Evolutionary conservation across 2,329 filamentous ascomycete genomes (phyloP).

Genomic region (Talaromyces marneffei): DNA sequence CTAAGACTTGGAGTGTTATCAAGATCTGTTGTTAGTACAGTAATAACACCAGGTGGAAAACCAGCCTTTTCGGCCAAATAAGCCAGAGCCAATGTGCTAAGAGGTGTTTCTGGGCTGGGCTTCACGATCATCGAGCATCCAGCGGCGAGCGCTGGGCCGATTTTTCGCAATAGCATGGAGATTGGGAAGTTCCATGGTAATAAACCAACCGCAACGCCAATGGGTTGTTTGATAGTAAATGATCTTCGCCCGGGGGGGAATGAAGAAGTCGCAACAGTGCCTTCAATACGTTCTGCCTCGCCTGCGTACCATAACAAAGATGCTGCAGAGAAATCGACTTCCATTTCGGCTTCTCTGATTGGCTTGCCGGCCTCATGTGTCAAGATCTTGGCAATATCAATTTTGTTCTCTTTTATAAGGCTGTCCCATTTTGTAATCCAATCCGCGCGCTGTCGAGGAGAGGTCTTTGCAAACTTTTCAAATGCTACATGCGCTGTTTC

Average conservation of each 20-base stretch:
- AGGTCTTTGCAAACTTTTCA: constrained; percentile 57
- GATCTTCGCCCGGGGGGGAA: constrained; percentile 64
- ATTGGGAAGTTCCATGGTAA: constrained; percentile 87
- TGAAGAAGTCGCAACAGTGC: constrained; percentile 66
- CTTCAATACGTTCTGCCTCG: constrained; percentile 68
- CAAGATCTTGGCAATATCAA: constrained; percentile 75
- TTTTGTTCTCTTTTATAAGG: constrained; percentile 68
- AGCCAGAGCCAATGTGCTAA: constrained; percentile 28
- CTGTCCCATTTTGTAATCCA: constrained; percentile 77
- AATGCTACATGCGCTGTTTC: constrained; percentile 36
- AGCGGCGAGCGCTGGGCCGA: constrained; percentile 32
- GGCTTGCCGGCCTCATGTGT: constrained; percentile 91
- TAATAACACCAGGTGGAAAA: constrained; percentile 30
- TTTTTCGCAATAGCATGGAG: constrained; percentile 56
- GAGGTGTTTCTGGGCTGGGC: constrained; percentile 32
- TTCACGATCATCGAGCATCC: constrained; percentile 38
- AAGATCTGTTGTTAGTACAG: constrained; percentile 30
- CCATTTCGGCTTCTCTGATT: constrained; percentile 64
- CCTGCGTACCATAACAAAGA: constrained; percentile 80
- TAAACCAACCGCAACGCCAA: constrained; percentile 76
- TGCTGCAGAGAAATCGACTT: constrained; percentile 65
- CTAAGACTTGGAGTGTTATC: constrained; percentile 27
- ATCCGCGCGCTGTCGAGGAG: constrained; percentile 67
- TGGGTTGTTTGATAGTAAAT: constrained; percentile 72
- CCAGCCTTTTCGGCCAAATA: constrained; percentile 32